Evolutionary conservation across 768 basidiomycete genomes (phyloP).

Genomic region (Lenzites betulinus): DNA sequence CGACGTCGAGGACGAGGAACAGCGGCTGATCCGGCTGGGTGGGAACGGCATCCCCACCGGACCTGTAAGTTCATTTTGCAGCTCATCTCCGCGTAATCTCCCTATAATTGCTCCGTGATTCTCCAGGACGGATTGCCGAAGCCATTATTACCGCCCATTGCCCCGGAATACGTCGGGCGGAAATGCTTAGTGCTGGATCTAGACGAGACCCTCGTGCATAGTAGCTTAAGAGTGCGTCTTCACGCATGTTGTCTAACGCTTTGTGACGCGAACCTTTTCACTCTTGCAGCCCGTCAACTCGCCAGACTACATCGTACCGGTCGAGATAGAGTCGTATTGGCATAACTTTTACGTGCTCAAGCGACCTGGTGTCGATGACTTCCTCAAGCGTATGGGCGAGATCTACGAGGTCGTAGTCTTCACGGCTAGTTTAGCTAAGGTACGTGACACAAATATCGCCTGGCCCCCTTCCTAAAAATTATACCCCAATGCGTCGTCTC

Average conservation of each 20-base stretch:
- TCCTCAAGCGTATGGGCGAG: slow-evolving; percentile 97
- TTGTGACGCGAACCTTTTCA: not conserved
- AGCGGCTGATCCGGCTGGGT: slow-evolving; percentile 82
- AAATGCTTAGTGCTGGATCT: slow-evolving; percentile 97
- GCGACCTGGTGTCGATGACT: slow-evolving; percentile 95
- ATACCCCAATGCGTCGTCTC: not conserved
- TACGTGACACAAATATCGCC: slow-evolving; percentile 30
- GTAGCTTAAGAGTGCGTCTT: slow-evolving; percentile 85
- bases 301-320: slow-evolving; percentile 95
- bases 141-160: slow-evolving; percentile 85
- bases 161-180: slow-evolving; percentile 78
- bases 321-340: slow-evolving; percentile 97
- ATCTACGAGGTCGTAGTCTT: slow-evolving; percentile 98
- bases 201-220: slow-evolving; percentile 95
- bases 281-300: slow-evolving; percentile 59
- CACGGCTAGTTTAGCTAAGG: slow-evolving; percentile 96
- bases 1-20: slow-evolving; percentile 82
- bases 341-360: slow-evolving; percentile 99
- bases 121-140: slow-evolving; percentile 79
- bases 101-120: not conserved
- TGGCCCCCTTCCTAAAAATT: not conserved
- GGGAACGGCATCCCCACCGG: slow-evolving; percentile 94
- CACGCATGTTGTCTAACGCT: too few species aligned
- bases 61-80: slow-evolving; percentile 57
- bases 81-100: slow-evolving; percentile 7